phyloP scores from a whole-genome alignment of 345 rosid genomes.

The rapeseed (Brassica napus) region Da-Ae NC_063451.1:15860501-15861000 shows the following conservation, averaged over 20 bases:
- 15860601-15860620: constrained; percentile 92
- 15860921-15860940: constrained; percentile 81
- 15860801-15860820: constrained; percentile 75
- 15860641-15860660: constrained; percentile 87
- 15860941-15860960: constrained; percentile 58
- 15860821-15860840: constrained; percentile 80
- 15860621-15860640: constrained; percentile 77
- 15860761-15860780: constrained; percentile 90
- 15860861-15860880: constrained; percentile 60
- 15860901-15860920: constrained; percentile 58
- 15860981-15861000: constrained; percentile 88
- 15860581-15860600: constrained; percentile 94
- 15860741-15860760: constrained; percentile 94
- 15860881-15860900: constrained; percentile 47
- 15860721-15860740: constrained; percentile 93
- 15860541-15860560: constrained; percentile 87
- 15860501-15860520: constrained; percentile 71
- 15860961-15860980: constrained; percentile 73
- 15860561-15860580: constrained; percentile 86
- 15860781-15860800: constrained; percentile 83
- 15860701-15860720: constrained; percentile 77
- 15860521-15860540: constrained; percentile 64
- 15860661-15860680: constrained; percentile 94
- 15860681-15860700: constrained; percentile 71
- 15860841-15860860: constrained; percentile 91